Evolutionary conservation across 2,329 filamentous ascomycete genomes (phyloP).

Genomic region (Colletotrichum sublineola): DNA sequence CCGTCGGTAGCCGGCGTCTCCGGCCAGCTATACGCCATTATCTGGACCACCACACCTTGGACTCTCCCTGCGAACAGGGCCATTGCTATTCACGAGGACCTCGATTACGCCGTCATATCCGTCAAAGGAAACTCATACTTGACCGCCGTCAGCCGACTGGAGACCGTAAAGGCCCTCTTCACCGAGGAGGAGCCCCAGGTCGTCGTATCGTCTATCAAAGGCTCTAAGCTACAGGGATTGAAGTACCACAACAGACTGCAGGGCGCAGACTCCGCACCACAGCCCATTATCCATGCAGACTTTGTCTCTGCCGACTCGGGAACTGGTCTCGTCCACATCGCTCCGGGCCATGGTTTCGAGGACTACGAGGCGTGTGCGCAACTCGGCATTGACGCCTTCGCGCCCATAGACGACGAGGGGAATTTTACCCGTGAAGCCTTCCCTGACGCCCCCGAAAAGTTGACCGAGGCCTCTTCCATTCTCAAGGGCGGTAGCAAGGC

Average conservation of each 20-base stretch:
- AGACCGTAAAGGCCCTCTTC: constrained; percentile 67
- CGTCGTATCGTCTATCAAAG: constrained; percentile 69
- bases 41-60: constrained; percentile 99
- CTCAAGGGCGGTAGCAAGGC: constrained; percentile 76
- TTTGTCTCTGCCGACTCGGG: constrained; percentile 94
- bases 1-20: constrained; percentile 55
- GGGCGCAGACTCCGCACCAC: constrained; percentile 65
- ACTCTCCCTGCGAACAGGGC: constrained; percentile 93
- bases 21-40: constrained; percentile 78
- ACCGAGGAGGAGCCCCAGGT: constrained; percentile 60
- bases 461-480: constrained; percentile 79
- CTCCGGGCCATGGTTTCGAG: constrained; percentile 95
- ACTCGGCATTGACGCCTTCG: constrained; percentile 79
- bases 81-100: constrained; percentile 82
- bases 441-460: constrained; percentile 73
- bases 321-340: constrained; percentile 93
- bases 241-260: constrained; percentile 80
- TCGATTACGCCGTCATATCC: constrained; percentile 79
- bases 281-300: constrained; percentile 83
- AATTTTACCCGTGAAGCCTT: constrained; percentile 85
- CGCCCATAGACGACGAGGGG: constrained; percentile 87
- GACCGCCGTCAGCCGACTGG: constrained; percentile 78
- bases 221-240: constrained; percentile 74
- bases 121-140: constrained; percentile 72
- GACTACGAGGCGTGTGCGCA: constrained; percentile 87